Evolutionary conservation across 2,329 filamentous ascomycete genomes (phyloP).

Genomic region (Ophiostoma australiae): DNA sequence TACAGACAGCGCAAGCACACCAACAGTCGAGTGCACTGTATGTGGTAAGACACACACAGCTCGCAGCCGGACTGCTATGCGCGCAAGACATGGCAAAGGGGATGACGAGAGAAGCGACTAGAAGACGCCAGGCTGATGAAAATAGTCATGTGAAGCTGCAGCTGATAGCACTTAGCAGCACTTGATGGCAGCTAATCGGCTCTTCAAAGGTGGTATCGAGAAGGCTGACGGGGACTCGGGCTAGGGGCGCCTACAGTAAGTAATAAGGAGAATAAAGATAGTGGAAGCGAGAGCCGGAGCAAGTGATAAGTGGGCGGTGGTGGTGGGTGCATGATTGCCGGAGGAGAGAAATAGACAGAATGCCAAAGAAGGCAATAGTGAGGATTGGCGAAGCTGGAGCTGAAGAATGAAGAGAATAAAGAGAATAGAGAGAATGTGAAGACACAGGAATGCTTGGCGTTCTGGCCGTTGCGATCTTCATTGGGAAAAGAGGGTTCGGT

Average conservation of each 20-base stretch:
- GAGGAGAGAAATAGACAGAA: neutral
- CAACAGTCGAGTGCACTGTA: neutral
- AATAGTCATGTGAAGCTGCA: neutral
- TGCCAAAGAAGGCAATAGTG: constrained; percentile 1
- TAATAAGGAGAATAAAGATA: neutral
- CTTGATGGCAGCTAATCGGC: neutral
- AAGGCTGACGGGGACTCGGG: neutral
- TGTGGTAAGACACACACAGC: neutral
- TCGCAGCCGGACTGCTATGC: neutral
- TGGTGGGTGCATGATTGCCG: neutral
- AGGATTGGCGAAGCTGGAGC: neutral
- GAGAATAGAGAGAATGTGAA: neutral
- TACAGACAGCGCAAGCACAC: neutral
- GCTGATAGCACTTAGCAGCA: neutral
- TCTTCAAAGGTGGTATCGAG: neutral
- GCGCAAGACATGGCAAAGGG: neutral
- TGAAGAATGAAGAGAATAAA: neutral
- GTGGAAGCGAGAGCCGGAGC: neutral
- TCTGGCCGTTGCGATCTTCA: constrained; percentile 11
- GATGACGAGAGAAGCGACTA: constrained; percentile 4
- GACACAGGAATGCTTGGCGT: neutral
- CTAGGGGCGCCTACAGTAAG: neutral
- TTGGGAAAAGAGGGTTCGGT: neutral
- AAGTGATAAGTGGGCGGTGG: neutral
- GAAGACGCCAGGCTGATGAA: constrained; percentile 3